These are phyloP conservation scores for Phytopythium litorale DNA, from an alignment of 352 stramenopile genomes.

Conservation along the genomic window DNA sequence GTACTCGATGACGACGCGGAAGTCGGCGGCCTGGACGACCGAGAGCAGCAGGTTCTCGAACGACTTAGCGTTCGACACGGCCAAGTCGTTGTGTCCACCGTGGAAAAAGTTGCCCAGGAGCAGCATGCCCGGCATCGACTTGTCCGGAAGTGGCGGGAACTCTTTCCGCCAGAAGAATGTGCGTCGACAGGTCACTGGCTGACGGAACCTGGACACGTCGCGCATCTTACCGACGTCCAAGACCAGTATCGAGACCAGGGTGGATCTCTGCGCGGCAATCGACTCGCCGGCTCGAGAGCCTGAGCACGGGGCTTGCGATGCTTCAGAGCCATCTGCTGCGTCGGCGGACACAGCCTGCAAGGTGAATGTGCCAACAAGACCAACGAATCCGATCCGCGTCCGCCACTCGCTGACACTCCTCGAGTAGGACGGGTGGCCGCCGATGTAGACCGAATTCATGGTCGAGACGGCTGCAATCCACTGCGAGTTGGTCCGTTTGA, in stretches of 20 bases:
- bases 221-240: constrained; percentile 21
- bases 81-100: constrained; percentile 44
- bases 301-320: background rate
- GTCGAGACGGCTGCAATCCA: constrained; percentile 22
- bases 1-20: constrained; percentile 38
- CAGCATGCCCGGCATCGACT: constrained; percentile 12
- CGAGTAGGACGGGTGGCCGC: constrained; percentile 46
- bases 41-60: constrained; percentile 60
- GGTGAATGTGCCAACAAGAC: constrained; percentile 29
- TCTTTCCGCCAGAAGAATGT: constrained; percentile 56
- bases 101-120: constrained; percentile 61
- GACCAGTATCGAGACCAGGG: constrained; percentile 6
- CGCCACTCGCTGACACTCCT: constrained; percentile 47
- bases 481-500: constrained; percentile 8
- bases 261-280: background rate
- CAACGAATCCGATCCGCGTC: constrained; percentile 44
- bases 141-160: constrained; percentile 30
- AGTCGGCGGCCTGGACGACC: constrained; percentile 44
- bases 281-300: background rate
- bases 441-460: constrained; percentile 44
- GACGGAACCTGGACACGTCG: constrained; percentile 30
- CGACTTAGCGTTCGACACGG: constrained; percentile 28
- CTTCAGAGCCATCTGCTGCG: background rate
- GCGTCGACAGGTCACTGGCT: constrained; percentile 31
- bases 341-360: background rate